phyloP scores from a whole-genome alignment of 2,329 filamentous ascomycete species.

The Colletotrichum sp. region DNA sequence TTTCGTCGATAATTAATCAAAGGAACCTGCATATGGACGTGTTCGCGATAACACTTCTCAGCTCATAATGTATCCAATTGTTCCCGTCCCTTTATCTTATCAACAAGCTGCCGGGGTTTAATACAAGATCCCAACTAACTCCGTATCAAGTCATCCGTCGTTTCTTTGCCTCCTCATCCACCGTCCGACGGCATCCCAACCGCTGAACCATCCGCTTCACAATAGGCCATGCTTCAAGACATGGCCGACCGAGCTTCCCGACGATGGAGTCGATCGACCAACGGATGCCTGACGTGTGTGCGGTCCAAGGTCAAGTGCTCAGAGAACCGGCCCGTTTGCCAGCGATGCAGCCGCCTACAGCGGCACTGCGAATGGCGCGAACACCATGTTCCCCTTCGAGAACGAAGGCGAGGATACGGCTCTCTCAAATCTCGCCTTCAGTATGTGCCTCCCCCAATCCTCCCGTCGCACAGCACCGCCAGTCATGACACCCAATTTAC shows the following conservation, averaged over 20 bases:
- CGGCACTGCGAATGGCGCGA: not conserved
- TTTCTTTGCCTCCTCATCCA: not conserved
- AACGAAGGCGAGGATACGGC: not conserved
- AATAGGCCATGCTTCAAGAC: not conserved
- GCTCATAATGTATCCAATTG: not conserved
- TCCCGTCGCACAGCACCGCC: not conserved
- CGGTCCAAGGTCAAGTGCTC: not conserved
- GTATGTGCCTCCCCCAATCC: not conserved
- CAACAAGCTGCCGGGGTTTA: not conserved
- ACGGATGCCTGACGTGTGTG: not conserved
- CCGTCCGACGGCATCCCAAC: not conserved
- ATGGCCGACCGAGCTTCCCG: not conserved
- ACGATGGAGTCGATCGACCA: not conserved
- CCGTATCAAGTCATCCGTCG: not conserved
- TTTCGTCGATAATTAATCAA: not conserved
- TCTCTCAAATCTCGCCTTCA: not conserved
- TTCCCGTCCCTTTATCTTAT: not conserved
- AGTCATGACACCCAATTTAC: not conserved
- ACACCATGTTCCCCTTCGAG: not conserved
- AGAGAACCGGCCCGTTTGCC: not conserved
- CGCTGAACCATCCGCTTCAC: not conserved
- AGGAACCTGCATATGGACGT: not conserved
- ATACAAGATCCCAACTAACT: not conserved
- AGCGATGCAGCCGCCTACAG: not conserved
- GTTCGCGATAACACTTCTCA: not conserved